Conservation (phyloP, 2,329 filamentous ascomycete species). For the Colletotrichum ledebouriae region DNA sequence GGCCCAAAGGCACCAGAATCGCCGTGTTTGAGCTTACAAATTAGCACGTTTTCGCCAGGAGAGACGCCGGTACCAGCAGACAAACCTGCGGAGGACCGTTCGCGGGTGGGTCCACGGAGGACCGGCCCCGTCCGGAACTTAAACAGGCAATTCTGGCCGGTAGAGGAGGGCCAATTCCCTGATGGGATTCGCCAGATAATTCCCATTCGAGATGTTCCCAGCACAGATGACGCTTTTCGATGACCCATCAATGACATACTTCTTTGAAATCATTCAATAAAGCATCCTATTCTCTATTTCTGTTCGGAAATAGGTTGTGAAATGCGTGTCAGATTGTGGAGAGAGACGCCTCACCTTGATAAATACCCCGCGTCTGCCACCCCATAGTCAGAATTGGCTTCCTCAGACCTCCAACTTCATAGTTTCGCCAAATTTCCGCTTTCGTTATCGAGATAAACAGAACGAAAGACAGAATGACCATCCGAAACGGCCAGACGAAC, state of each 20-base stretch:
- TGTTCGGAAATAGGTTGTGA: not conserved
- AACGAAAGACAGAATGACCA: conserved; percentile 9
- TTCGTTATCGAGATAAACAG: not conserved
- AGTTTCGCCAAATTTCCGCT: not conserved
- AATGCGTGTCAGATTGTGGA: conserved; percentile 1
- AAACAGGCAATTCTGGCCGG: conserved; percentile 32
- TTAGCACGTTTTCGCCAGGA: not conserved
- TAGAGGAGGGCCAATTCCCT: not conserved
- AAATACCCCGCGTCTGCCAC: conserved; percentile 28
- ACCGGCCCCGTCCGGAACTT: conserved; percentile 26
- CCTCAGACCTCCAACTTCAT: not conserved
- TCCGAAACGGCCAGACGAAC: conserved; percentile 9
- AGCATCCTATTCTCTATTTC: not conserved
- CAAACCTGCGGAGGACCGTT: not conserved
- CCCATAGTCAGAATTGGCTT: not conserved
- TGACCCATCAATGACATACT: not conserved
- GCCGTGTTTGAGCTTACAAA: conserved; percentile 4
- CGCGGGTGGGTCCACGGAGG: conserved; percentile 8
- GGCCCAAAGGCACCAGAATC: not conserved
- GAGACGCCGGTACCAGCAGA: not conserved
- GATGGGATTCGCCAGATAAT: conserved; percentile 6
- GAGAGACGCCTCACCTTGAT: not conserved
- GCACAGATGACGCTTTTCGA: not conserved
- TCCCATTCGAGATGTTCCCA: conserved; percentile 10
- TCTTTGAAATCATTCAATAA: not conserved